A percentile compares a stretch with the other conserved stretches of the same genome.
Evolutionary conservation across 352 stramenopile genomes (phyloP).

Genomic region (Pythium chondricola): DNA sequence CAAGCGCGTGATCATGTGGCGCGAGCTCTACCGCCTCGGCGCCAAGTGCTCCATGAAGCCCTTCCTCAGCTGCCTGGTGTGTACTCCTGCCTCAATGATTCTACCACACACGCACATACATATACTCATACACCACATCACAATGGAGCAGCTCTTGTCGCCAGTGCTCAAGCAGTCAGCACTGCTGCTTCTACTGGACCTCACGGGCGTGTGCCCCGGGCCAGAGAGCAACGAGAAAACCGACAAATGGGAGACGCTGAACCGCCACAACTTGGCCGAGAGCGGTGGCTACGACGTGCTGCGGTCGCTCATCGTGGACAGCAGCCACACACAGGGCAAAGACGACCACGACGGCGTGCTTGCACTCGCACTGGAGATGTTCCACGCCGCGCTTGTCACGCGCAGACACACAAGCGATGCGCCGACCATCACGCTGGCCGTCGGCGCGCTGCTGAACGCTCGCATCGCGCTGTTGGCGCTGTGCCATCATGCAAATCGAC

Average conservation of each 20-base stretch:
- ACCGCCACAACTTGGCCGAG: constrained; percentile 71
- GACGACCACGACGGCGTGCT: constrained; percentile 34
- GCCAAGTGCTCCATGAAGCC: constrained; percentile 81
- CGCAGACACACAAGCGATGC: constrained; percentile 44
- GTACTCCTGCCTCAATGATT: no score
- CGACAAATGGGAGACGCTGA: constrained; percentile 69
- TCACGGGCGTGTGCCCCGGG: constrained; percentile 50
- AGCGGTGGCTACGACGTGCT: constrained; percentile 66
- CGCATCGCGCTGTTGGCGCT: constrained; percentile 59
- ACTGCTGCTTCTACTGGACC: constrained; percentile 55
- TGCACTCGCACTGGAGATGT: constrained; percentile 45
- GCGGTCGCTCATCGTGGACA: constrained; percentile 53
- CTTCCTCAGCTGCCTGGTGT: constrained; percentile 64
- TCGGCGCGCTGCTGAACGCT: constrained; percentile 57
- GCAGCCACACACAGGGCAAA: background rate
- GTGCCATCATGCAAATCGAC: constrained; percentile 40
- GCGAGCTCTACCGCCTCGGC: constrained; percentile 74
- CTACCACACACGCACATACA: no score
- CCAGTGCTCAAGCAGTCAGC: constrained; percentile 43
- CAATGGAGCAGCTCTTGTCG: constrained; percentile 51
- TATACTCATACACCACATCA: no score
- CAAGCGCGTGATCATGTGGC: constrained; percentile 69
- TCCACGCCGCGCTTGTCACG: constrained; percentile 54
- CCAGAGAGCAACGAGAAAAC: constrained; percentile 48
- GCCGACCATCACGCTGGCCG: constrained; percentile 52